A percentile compares a stretch with the other conserved stretches of the same genome.
phyloP scores from a whole-genome alignment of 257 asterid species.

The Penstemon davidsonii region DNA sequence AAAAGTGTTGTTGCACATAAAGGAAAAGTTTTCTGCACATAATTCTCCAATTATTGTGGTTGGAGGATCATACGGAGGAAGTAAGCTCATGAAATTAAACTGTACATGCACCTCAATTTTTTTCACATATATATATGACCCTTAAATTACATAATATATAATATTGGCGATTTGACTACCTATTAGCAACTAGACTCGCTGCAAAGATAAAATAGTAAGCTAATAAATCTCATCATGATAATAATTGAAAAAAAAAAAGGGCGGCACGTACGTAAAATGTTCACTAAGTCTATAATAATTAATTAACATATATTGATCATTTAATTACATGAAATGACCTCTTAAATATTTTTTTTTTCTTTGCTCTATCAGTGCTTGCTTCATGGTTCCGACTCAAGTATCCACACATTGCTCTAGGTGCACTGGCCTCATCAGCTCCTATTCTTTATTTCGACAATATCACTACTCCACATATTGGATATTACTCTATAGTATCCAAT shows the following conservation, averaged over 20 bases:
- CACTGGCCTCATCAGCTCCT: slow-evolving; percentile 84
- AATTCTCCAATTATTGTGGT: slow-evolving; percentile 65
- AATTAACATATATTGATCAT: no score
- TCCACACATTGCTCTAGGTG: slow-evolving; percentile 79
- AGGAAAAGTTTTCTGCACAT: slow-evolving; percentile 43
- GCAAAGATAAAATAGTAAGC: no score
- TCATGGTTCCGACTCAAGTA: slow-evolving; percentile 84
- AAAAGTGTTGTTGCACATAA: slow-evolving; percentile 53
- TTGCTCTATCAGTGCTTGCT: slow-evolving; percentile 55
- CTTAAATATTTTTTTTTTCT: background rate
- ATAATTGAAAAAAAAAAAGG: no score
- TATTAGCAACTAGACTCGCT: no score
- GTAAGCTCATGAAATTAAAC: slow-evolving; percentile 35
- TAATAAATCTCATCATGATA: no score
- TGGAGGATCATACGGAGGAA: slow-evolving; percentile 90
- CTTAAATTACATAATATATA: background rate
- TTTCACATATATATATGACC: background rate
- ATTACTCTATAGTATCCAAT: slow-evolving; percentile 42
- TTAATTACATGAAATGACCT: no score
- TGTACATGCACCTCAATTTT: no score
- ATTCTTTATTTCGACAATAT: slow-evolving; percentile 70
- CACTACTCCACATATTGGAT: slow-evolving; percentile 56
- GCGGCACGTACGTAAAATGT: no score
- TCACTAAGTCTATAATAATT: no score
- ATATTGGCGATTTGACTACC: no score